Evolutionary conservation across 202 grass and related monocot genomes (phyloP).

Genomic region (Dendrocalamus latiflorus): DNA sequence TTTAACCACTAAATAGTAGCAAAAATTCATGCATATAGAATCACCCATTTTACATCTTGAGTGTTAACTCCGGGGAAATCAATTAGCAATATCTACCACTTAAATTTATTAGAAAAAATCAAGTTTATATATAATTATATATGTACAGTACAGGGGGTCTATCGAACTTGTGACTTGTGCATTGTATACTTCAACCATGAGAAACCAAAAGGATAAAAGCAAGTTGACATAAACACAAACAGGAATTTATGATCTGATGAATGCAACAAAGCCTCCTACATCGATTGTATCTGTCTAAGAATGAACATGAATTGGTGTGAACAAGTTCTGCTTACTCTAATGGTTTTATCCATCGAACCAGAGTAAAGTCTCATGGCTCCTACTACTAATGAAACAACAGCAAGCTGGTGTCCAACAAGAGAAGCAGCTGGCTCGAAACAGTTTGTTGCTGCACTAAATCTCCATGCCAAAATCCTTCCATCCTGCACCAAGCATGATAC

Average conservation of each 20-base stretch:
- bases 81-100: neutral
- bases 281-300: conserved; percentile 17
- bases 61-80: neutral
- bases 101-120: neutral
- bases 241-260: neutral
- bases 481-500: conserved; percentile 48
- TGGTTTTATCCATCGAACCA: conserved; percentile 92
- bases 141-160: neutral
- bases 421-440: conserved; percentile 81
- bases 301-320: neutral
- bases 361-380: conserved; percentile 76
- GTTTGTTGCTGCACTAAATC: conserved; percentile 63
- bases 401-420: conserved; percentile 68
- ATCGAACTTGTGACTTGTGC: neutral
- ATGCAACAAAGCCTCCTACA: neutral
- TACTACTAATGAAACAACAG: conserved; percentile 80
- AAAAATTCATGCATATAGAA: neutral
- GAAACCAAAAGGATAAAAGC: neutral
- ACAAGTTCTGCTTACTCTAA: conserved; percentile 59
- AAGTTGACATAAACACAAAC: neutral
- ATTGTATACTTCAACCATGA: conserved; percentile 3
- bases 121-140: neutral
- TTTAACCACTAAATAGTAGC: conserved; percentile 12
- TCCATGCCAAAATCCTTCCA: conserved; percentile 88
- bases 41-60: neutral